Conservation (phyloP, 2,329 filamentous ascomycete genomes). For the Fusarium sp. region DNA sequence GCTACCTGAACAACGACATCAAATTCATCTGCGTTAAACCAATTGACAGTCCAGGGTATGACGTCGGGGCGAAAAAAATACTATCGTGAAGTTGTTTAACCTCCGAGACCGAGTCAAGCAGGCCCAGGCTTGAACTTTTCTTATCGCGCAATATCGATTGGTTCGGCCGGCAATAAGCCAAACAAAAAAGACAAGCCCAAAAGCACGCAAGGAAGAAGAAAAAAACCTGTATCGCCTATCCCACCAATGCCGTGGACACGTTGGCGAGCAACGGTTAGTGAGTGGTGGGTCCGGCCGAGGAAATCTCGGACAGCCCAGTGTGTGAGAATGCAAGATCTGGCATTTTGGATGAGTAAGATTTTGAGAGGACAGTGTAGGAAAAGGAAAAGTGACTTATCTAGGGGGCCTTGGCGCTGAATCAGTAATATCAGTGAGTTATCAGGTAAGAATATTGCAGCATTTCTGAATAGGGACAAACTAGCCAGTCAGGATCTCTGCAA, state of each 20-base stretch:
- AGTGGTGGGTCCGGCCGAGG: slow-evolving; percentile 48
- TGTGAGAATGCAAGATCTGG: slow-evolving; percentile 26
- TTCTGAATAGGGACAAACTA: not conserved
- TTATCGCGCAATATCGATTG: slow-evolving; percentile 39
- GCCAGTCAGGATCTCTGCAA: slow-evolving; percentile 22
- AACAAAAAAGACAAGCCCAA: slow-evolving; percentile 3
- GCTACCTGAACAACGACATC: not conserved
- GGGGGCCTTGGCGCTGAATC: not conserved
- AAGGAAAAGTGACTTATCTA: slow-evolving; percentile 36
- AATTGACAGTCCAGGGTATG: slow-evolving; percentile 9
- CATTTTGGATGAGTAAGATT: slow-evolving; percentile 22
- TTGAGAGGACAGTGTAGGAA: not conserved
- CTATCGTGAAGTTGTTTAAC: slow-evolving; percentile 16
- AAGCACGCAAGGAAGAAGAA: slow-evolving; percentile 26
- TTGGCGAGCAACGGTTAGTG: slow-evolving; percentile 45
- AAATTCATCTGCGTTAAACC: not conserved
- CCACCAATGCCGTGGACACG: slow-evolving; percentile 46
- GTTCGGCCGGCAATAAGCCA: slow-evolving; percentile 29
- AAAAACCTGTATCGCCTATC: slow-evolving; percentile 31
- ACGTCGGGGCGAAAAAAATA: slow-evolving; percentile 18
- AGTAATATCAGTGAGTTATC: slow-evolving; percentile 30
- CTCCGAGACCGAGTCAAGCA: slow-evolving; percentile 25
- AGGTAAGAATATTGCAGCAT: slow-evolving; percentile 14
- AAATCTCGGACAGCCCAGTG: slow-evolving; percentile 40
- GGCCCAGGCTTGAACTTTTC: slow-evolving; percentile 15